Conservation (phyloP, 2,329 filamentous ascomycete species). For the Tolypocladium endophyticum region DNA sequence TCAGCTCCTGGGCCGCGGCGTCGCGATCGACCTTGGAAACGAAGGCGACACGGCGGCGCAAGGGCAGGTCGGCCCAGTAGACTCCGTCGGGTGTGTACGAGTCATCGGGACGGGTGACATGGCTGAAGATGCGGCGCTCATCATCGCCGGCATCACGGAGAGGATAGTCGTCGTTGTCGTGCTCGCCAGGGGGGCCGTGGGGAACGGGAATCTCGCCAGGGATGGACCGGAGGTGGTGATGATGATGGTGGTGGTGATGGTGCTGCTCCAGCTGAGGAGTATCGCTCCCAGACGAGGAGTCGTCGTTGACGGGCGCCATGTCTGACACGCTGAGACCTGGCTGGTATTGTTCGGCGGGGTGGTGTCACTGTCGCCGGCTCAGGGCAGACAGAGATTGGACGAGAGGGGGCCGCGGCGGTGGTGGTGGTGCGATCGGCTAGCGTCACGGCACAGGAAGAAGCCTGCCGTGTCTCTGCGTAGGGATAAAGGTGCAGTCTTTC, state of each 20-base stretch:
- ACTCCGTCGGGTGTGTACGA: slow-evolving; percentile 70
- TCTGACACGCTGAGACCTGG: not conserved
- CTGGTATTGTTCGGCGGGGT: not conserved
- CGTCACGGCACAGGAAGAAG: not conserved
- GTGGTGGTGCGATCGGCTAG: not conserved
- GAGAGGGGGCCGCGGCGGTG: not conserved
- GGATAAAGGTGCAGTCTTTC: not conserved
- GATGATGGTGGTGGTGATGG: slow-evolving; percentile 9
- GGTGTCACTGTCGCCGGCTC: not conserved
- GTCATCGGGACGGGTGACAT: slow-evolving; percentile 79
- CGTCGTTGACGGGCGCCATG: not conserved
- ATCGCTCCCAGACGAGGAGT: slow-evolving; percentile 2
- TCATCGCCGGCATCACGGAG: slow-evolving; percentile 30
- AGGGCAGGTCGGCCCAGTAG: slow-evolving; percentile 86
- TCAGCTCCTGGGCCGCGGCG: slow-evolving; percentile 60
- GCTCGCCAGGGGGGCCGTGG: slow-evolving; percentile 34
- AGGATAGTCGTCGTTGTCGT: slow-evolving; percentile 37
- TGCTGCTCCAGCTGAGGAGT: not conserved
- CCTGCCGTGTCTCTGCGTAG: not conserved
- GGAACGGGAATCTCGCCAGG: slow-evolving; percentile 45
- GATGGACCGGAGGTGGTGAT: slow-evolving; percentile 24
- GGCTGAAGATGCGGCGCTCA: slow-evolving; percentile 58
- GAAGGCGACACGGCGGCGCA: slow-evolving; percentile 61
- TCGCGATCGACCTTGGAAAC: slow-evolving; percentile 61
- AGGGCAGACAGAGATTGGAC: not conserved